phyloP scores from a whole-genome alignment of 2,329 filamentous ascomycete genomes.

The Fragosphaeria purpurea region DNA sequence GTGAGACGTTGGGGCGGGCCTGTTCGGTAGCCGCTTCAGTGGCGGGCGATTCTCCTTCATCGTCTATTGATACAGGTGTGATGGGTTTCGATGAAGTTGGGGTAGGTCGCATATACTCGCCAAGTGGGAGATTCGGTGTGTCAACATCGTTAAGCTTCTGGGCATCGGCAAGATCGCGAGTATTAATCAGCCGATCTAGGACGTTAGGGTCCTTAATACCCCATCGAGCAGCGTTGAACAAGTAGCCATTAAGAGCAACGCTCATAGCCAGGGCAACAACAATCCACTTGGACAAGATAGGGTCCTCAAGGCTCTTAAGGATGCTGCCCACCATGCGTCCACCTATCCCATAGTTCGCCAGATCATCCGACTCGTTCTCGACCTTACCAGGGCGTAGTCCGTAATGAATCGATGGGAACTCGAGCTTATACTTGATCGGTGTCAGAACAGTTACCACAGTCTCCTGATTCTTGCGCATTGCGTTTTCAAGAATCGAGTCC shows the following conservation, averaged over 20 bases:
- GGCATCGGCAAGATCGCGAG: constrained; percentile 53
- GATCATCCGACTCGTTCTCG: no score
- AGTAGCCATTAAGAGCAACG: constrained; percentile 87
- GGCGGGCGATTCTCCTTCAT: constrained; percentile 36
- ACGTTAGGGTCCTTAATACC: constrained; percentile 82
- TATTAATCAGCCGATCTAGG: constrained; percentile 48
- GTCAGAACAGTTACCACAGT: constrained; percentile 77
- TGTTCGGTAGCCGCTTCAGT: constrained; percentile 6
- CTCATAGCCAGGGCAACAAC: constrained; percentile 83
- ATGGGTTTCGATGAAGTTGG: constrained; percentile 30
- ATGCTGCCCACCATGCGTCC: constrained; percentile 82
- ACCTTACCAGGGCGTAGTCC: constrained; percentile 43
- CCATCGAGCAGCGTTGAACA: constrained; percentile 96
- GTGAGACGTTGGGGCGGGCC: constrained; percentile 23
- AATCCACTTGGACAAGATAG: constrained; percentile 96
- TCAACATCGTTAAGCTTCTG: constrained; percentile 55
- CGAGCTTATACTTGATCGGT: constrained; percentile 92
- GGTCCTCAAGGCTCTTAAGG: constrained; percentile 90
- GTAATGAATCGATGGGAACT: constrained; percentile 58
- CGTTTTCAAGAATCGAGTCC: constrained; percentile 63
- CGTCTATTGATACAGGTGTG: constrained; percentile 47
- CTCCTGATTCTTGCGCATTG: constrained; percentile 55
- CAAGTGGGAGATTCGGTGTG: constrained; percentile 42
- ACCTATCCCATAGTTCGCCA: constrained; percentile 52
- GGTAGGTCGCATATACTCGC: constrained; percentile 33